Conservation (phyloP, 2,329 filamentous ascomycete species). For the Truncatella angustata region DNA sequence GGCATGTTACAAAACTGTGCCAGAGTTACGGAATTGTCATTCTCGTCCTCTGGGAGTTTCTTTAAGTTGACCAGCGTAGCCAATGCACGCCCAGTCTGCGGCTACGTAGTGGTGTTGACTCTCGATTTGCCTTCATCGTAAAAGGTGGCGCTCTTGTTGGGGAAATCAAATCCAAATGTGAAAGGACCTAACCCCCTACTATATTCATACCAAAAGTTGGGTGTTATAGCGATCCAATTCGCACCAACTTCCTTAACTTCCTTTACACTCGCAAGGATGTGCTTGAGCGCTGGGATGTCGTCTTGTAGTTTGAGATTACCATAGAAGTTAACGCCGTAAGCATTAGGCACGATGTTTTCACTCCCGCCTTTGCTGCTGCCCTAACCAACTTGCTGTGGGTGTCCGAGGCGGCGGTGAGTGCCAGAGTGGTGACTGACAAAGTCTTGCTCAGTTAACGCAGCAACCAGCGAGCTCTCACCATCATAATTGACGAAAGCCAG, state of each 20-base stretch:
- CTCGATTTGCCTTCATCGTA: conserved; percentile 53
- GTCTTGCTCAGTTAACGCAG: too few relatives aligned
- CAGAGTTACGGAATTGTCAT: conserved; percentile 33
- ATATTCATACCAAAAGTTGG: conserved; percentile 51
- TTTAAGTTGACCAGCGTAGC: conserved; percentile 45
- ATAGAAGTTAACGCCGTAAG: conserved; percentile 35
- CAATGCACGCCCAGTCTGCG: conserved; percentile 50
- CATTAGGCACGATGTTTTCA: conserved; percentile 53
- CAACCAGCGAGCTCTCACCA: too few relatives aligned
- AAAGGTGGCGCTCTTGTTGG: conserved; percentile 33
- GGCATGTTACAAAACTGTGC: conserved; percentile 41
- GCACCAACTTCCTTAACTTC: too few relatives aligned
- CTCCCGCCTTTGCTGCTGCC: conserved; percentile 50
- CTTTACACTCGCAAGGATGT: too few relatives aligned
- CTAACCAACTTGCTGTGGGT: conserved; percentile 45
- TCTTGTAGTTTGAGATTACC: conserved; percentile 31
- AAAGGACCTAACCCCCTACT: conserved; percentile 34
- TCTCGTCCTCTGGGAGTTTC: too few relatives aligned
- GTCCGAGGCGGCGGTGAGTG: conserved; percentile 36
- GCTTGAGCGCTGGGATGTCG: too few relatives aligned
- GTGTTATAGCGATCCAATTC: too few relatives aligned
- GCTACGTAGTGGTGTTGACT: conserved; percentile 56
- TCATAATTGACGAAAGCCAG: too few relatives aligned
- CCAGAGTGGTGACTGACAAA: conserved; percentile 54
- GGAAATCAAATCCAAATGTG: conserved; percentile 46